phyloP scores from a whole-genome alignment of 495 filamentous ascomycete genomes.

The Trichocladium antarcticum region DNA sequence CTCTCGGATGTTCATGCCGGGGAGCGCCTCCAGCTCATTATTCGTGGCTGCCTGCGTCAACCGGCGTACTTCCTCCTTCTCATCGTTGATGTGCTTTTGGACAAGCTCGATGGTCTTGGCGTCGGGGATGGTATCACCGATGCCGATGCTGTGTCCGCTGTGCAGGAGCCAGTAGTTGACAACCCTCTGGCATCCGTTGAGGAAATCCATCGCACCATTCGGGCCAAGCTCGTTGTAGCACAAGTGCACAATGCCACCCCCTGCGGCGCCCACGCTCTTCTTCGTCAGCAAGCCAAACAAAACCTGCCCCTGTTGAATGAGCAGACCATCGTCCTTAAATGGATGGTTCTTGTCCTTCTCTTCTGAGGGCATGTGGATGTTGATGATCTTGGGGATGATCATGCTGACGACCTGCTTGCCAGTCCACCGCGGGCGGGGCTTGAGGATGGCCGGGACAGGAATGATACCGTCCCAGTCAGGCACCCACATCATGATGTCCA shows the following conservation, averaged over 20 bases:
- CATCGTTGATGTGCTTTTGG: constrained; percentile 58
- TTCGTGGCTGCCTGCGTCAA: constrained; percentile 69
- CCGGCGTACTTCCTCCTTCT: constrained; percentile 67
- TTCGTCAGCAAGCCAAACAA: constrained; percentile 85
- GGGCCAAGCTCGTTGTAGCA: constrained; percentile 90
- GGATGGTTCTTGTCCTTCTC: constrained; percentile 43
- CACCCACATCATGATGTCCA: constrained; percentile 94
- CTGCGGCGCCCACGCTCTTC: constrained; percentile 81
- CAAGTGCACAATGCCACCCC: constrained; percentile 83
- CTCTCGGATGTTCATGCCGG: constrained; percentile 96
- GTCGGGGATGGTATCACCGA: constrained; percentile 96
- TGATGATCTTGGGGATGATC: constrained; percentile 77
- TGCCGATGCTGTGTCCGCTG: constrained; percentile 94
- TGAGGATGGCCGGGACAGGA: constrained; percentile 80
- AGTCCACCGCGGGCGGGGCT: constrained; percentile 90
- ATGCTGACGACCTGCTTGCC: constrained; percentile 96
- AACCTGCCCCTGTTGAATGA: constrained; percentile 78
- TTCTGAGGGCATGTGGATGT: constrained; percentile 53
- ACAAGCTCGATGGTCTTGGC: constrained; percentile 68
- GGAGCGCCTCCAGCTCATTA: constrained; percentile 75
- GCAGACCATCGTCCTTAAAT: constrained; percentile 64
- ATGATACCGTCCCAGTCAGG: constrained; percentile 95
- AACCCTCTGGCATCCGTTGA: constrained; percentile 86
- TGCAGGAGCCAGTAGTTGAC: constrained; percentile 98
- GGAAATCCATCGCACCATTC: constrained; percentile 79